Conservation (phyloP, 1,139 yeast genomes). For the Lodderomyces margitis region DNA sequence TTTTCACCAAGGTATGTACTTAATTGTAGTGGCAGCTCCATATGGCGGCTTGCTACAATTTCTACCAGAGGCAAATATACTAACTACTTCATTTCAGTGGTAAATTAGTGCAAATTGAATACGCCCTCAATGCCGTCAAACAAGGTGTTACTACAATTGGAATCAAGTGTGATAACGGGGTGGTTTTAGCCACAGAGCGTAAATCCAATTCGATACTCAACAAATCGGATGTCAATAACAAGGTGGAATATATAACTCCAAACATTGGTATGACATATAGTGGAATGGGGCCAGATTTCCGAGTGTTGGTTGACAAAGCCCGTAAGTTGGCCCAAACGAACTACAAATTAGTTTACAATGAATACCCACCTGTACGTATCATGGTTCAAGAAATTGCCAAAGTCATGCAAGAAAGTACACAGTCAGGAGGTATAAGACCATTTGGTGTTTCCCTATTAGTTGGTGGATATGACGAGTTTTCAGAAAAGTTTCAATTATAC, state of each 20-base stretch:
- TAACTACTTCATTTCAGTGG: conserved; percentile 53
- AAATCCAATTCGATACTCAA: conserved; percentile 79
- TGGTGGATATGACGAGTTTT: conserved; percentile 88
- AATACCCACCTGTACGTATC: conserved; percentile 94
- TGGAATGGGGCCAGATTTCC: conserved; percentile 99
- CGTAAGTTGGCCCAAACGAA: conserved; percentile 91
- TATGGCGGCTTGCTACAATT: no score
- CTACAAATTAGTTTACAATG: conserved; percentile 91
- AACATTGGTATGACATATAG: conserved; percentile 95
- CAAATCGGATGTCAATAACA: conserved; percentile 70
- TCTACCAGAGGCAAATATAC: conserved; percentile 1
- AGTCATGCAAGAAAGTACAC: conserved; percentile 97
- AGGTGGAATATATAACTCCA: conserved; percentile 85
- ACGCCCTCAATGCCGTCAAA: conserved; percentile 95
- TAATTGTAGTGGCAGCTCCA: no score
- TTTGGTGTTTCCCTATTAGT: conserved; percentile 92
- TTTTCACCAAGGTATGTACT: conserved; percentile 85
- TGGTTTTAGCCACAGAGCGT: conserved; percentile 95
- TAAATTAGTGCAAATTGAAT: conserved; percentile 95
- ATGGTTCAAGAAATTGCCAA: conserved; percentile 93
- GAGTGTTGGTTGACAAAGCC: conserved; percentile 91
- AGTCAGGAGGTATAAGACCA: conserved; percentile 97
- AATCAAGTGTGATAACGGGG: conserved; percentile 93
- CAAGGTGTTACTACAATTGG: conserved; percentile 98
- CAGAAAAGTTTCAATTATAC: conserved; percentile 74